These are phyloP conservation scores for Pichia sp. DNA, from an alignment of 1,139 yeast species.

Conservation along the genomic window DNA sequence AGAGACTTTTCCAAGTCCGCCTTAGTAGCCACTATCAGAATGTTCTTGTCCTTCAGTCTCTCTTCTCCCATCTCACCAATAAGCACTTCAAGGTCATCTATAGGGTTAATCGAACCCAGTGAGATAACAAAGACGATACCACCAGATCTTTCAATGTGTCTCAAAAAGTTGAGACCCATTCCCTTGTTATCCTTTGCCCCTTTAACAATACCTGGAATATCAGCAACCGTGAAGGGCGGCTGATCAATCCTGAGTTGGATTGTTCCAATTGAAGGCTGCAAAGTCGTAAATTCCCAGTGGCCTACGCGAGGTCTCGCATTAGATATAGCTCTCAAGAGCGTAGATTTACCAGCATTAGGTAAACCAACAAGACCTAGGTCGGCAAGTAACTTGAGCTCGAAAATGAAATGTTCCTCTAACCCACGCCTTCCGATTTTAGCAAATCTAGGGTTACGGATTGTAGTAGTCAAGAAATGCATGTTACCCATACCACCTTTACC, in stretches of 20 bases:
- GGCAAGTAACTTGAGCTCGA: constrained; percentile 83
- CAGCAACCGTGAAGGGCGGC: constrained; percentile 87
- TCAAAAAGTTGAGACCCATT: constrained; percentile 85
- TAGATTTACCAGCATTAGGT: constrained; percentile 96
- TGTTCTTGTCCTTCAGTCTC: constrained; percentile 51
- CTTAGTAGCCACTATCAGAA: constrained; percentile 81
- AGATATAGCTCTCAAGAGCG: constrained; percentile 81
- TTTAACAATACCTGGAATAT: constrained; percentile 89
- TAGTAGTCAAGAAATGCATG: constrained; percentile 83
- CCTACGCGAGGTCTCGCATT: constrained; percentile 89
- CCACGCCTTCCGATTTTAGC: constrained; percentile 74
- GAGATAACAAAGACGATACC: constrained; percentile 86
- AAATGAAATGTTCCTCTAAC: constrained; percentile 56
- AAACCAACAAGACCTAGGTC: constrained; percentile 91
- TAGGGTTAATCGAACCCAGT: constrained; percentile 58
- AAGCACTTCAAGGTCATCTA: constrained; percentile 52
- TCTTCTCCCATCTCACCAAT: constrained; percentile 62
- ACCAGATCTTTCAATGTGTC: constrained; percentile 88
- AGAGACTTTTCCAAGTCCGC: constrained; percentile 65
- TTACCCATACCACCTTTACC: constrained; percentile 96
- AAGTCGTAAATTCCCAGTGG: constrained; percentile 94
- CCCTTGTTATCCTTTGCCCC: constrained; percentile 86
- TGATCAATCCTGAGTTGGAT: constrained; percentile 60
- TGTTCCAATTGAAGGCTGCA: constrained; percentile 89
- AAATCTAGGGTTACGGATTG: constrained; percentile 83